phyloP scores from a whole-genome alignment of 2,329 filamentous ascomycete species.

The Ophiostoma himal-ulmi region DNA sequence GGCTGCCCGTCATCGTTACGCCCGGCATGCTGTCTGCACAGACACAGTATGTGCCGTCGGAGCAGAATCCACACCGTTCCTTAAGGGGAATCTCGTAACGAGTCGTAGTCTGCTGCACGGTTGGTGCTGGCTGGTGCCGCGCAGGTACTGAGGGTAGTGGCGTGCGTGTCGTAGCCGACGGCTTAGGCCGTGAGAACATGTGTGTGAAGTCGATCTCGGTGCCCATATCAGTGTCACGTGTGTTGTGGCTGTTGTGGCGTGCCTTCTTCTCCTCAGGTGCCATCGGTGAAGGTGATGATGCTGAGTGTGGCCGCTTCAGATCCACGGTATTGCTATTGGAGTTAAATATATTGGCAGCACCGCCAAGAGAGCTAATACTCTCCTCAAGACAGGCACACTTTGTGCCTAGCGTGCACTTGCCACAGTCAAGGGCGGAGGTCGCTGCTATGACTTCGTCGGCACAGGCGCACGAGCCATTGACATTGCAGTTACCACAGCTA shows the following conservation, averaged over 20 bases:
- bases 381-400: slow-evolving; percentile 58
- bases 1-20: slow-evolving; percentile 35
- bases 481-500: slow-evolving; percentile 53
- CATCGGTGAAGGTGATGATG: slow-evolving; percentile 37
- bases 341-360: slow-evolving; percentile 25
- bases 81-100: slow-evolving; percentile 42
- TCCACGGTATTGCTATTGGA: slow-evolving; percentile 27
- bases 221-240: slow-evolving; percentile 32
- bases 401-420: slow-evolving; percentile 56
- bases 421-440: slow-evolving; percentile 55
- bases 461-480: slow-evolving; percentile 51
- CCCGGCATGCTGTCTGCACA: slow-evolving; percentile 56
- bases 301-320: slow-evolving; percentile 43
- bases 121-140: slow-evolving; percentile 15
- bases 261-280: slow-evolving; percentile 51
- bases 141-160: slow-evolving; percentile 28
- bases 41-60: slow-evolving; percentile 74
- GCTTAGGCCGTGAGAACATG: slow-evolving; percentile 50
- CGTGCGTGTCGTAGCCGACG: slow-evolving; percentile 24
- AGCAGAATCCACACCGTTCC: slow-evolving; percentile 76
- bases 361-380: slow-evolving; percentile 34
- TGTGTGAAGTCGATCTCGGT: slow-evolving; percentile 71
- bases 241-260: slow-evolving; percentile 34
- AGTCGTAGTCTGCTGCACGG: slow-evolving; percentile 20
- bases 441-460: slow-evolving; percentile 52